These are phyloP conservation scores for Diplocarpon rosae DNA, from an alignment of 2,329 filamentous ascomycete species.

Conservation along the genomic window DNA sequence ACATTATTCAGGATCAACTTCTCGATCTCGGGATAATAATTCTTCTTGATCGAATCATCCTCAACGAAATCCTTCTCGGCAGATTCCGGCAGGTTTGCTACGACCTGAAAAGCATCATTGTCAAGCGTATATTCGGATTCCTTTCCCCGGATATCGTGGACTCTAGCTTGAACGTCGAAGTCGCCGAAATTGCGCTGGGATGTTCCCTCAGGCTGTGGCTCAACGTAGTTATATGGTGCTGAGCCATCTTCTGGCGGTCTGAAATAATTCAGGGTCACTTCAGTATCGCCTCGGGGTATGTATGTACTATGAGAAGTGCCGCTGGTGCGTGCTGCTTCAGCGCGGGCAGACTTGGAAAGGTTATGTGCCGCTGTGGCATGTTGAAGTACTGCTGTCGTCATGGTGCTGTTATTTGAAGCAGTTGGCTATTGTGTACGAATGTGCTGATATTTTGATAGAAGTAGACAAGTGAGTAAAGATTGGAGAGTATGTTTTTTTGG, in stretches of 20 bases:
- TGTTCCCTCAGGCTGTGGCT: conserved; percentile 20
- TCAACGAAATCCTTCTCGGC: conserved; percentile 51
- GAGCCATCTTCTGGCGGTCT: conserved; percentile 40
- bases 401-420: conserved; percentile 20
- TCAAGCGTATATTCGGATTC: conserved; percentile 59
- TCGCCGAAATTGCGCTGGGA: conserved; percentile 25
- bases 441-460: too few species aligned
- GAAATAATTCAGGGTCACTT: conserved; percentile 43
- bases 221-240: conserved; percentile 46
- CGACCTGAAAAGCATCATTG: conserved; percentile 61
- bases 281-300: conserved; percentile 40
- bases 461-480: too few species aligned
- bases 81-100: conserved; percentile 46
- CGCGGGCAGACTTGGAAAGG: conserved; percentile 22
- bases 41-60: conserved; percentile 54
- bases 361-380: conserved; percentile 33
- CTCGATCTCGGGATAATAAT: conserved; percentile 83
- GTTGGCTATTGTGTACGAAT: not conserved
- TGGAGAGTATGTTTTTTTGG: too few species aligned
- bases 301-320: conserved; percentile 7
- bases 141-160: conserved; percentile 64
- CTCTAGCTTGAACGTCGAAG: conserved; percentile 26
- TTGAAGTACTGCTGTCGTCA: conserved; percentile 30
- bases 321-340: conserved; percentile 16
- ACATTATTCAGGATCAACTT: conserved; percentile 55